Percentiles rank a stretch among this genome's conserved stretches.
Evolutionary conservation across 345 rosid species (phyloP).

Genomic region (Murraya koenigii): DNA sequence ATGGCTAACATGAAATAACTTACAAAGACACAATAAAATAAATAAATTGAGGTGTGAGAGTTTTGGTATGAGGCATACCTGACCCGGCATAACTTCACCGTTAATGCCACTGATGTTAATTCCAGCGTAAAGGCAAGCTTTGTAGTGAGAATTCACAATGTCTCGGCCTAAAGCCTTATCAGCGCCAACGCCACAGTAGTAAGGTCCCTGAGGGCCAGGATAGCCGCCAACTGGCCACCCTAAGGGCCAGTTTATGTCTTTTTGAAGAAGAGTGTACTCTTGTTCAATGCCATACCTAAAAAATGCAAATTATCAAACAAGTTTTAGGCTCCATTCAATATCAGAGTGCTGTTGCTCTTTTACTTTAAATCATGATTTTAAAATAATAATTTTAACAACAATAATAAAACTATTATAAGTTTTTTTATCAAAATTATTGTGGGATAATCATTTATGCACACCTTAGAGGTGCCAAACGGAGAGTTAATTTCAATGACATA

Average conservation of each 20-base stretch:
- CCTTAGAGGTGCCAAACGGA: too few relatives aligned
- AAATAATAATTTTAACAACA: too few relatives aligned
- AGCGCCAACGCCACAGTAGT: constrained; percentile 81
- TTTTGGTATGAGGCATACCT: constrained; percentile 28
- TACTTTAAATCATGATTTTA: too few relatives aligned
- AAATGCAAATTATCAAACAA: background rate
- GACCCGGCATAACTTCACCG: constrained; percentile 91
- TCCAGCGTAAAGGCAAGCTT: constrained; percentile 82
- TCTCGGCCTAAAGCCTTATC: constrained; percentile 82
- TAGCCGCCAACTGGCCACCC: constrained; percentile 84
- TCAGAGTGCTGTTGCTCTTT: too few relatives aligned
- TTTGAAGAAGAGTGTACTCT: constrained; percentile 71
- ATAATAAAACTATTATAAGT: too few relatives aligned
- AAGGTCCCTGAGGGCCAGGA: constrained; percentile 92
- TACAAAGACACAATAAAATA: background rate
- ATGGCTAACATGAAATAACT: background rate
- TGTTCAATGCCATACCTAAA: constrained; percentile 76
- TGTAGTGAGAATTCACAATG: constrained; percentile 75
- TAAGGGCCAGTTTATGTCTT: constrained; percentile 58
- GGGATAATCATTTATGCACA: too few relatives aligned
- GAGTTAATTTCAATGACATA: too few relatives aligned
- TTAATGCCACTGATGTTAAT: constrained; percentile 74
- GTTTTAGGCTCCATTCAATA: too few relatives aligned
- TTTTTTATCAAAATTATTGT: too few relatives aligned
- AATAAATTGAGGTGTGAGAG: background rate